Evolutionary conservation across 352 stramenopile genomes (phyloP).

Genomic region (Plasmopara muralis): DNA sequence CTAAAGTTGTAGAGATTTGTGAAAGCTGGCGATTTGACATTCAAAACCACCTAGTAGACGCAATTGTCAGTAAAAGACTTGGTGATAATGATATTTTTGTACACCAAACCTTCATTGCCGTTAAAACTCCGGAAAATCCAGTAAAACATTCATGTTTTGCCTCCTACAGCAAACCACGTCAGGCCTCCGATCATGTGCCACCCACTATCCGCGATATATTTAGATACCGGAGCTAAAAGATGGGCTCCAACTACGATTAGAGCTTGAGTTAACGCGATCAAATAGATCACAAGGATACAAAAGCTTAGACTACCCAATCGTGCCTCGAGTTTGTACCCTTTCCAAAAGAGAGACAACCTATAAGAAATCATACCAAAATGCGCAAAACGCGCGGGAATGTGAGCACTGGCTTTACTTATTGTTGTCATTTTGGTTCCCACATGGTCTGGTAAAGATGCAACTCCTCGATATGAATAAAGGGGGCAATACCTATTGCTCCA

Average conservation of each 20-base stretch:
- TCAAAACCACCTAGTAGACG: slow-evolving; percentile 60
- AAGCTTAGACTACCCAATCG: slow-evolving; percentile 49
- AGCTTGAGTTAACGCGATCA: slow-evolving; percentile 57
- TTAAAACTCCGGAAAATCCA: slow-evolving; percentile 74
- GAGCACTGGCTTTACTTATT: not conserved
- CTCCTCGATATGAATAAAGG: slow-evolving; percentile 80
- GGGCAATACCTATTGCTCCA: slow-evolving; percentile 51
- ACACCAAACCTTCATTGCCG: slow-evolving; percentile 59
- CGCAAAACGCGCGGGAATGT: too few relatives aligned
- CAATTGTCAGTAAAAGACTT: too few relatives aligned
- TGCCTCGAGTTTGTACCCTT: slow-evolving; percentile 71
- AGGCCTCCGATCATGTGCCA: not conserved
- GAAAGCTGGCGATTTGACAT: slow-evolving; percentile 59
- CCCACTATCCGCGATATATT: not conserved
- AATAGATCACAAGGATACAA: slow-evolving; percentile 32
- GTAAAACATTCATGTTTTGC: slow-evolving; percentile 55
- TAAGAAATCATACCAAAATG: slow-evolving; percentile 4
- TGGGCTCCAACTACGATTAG: slow-evolving; percentile 43
- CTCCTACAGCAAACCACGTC: slow-evolving; percentile 18
- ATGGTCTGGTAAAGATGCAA: slow-evolving; percentile 90
- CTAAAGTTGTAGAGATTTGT: slow-evolving; percentile 60
- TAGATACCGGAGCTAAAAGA: slow-evolving; percentile 23
- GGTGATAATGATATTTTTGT: not conserved
- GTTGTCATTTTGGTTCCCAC: slow-evolving; percentile 19
- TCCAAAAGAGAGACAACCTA: slow-evolving; percentile 80